These are phyloP conservation scores for Cenchrus americanus DNA, from an alignment of 176 grass and related monocot species.

Conservation along the genomic window DNA sequence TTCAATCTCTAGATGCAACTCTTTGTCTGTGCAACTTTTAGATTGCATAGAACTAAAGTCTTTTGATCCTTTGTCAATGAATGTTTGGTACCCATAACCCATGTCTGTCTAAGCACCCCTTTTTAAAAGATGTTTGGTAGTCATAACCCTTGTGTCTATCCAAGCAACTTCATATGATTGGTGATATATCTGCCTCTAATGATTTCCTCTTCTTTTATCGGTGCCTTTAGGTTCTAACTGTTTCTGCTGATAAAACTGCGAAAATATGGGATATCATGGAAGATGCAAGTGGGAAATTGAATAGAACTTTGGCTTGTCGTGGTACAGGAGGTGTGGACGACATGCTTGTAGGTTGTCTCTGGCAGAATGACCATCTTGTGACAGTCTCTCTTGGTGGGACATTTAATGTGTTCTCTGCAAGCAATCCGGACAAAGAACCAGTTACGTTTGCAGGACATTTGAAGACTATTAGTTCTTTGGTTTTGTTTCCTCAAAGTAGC, in stretches of 20 bases:
- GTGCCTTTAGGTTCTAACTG: constrained; percentile 76
- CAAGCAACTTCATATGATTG: constrained; percentile 31
- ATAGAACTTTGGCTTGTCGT: constrained; percentile 70
- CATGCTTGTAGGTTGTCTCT: constrained; percentile 95
- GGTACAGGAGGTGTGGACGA: constrained; percentile 92
- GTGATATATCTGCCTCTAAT: constrained; percentile 26
- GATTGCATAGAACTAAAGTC: background rate
- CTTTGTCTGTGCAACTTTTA: background rate
- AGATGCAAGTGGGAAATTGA: constrained; percentile 75
- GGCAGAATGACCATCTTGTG: constrained; percentile 93
- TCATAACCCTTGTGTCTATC: background rate
- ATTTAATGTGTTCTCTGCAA: constrained; percentile 79
- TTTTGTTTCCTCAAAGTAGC: constrained; percentile 58
- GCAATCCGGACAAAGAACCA: constrained; percentile 66
- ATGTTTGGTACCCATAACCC: background rate
- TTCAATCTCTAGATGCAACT: constrained; percentile 15
- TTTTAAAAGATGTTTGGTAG: constrained; percentile 8
- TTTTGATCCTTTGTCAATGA: constrained; percentile 12
- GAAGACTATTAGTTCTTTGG: constrained; percentile 75
- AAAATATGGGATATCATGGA: constrained; percentile 98
- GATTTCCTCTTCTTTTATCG: constrained; percentile 16
- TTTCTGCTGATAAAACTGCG: constrained; percentile 97
- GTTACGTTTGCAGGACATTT: constrained; percentile 93
- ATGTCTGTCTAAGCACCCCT: constrained; percentile 26
- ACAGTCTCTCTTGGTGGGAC: constrained; percentile 92